These are phyloP conservation scores for Colletotrichum tropicicola DNA, from an alignment of 2,329 filamentous ascomycete genomes.

Conservation along the genomic window DNA sequence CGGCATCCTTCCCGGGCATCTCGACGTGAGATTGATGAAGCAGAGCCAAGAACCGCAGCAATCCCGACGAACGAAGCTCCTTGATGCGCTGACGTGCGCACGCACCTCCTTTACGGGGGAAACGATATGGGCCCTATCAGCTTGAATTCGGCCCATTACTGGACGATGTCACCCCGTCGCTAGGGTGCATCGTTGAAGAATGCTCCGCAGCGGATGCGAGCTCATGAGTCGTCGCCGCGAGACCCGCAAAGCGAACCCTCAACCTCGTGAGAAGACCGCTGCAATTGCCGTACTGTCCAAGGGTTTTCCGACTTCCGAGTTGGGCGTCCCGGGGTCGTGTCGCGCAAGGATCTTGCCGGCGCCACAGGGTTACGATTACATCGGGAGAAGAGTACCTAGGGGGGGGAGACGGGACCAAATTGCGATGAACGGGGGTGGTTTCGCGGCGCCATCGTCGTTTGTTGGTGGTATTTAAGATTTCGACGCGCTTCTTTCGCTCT, in stretches of 20 bases:
- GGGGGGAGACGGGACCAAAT: too few relatives aligned
- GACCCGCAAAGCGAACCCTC: neutral
- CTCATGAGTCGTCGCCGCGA: slow-evolving; percentile 11
- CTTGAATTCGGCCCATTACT: slow-evolving; percentile 5
- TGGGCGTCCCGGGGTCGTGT: neutral
- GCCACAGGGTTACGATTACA: neutral
- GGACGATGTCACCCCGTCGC: neutral
- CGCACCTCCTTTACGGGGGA: neutral
- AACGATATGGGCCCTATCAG: neutral
- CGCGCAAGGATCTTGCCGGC: neutral
- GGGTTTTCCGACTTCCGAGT: slow-evolving; percentile 21
- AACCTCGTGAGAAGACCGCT: neutral
- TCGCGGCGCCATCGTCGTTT: neutral
- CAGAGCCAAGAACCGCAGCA: neutral
- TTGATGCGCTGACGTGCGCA: neutral
- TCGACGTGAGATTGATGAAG: neutral
- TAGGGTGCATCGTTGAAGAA: slow-evolving; percentile 9
- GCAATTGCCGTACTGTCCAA: slow-evolving; percentile 1
- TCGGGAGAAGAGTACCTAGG: neutral
- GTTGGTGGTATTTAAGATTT: neutral
- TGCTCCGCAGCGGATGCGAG: slow-evolving; percentile 10
- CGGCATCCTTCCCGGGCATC: neutral
- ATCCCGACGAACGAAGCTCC: neutral
- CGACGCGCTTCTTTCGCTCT: neutral
- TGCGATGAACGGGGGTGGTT: neutral